These are phyloP conservation scores for Ajuga chamaepitys DNA, from an alignment of 257 asterid species.

Conservation along the genomic window DNA sequence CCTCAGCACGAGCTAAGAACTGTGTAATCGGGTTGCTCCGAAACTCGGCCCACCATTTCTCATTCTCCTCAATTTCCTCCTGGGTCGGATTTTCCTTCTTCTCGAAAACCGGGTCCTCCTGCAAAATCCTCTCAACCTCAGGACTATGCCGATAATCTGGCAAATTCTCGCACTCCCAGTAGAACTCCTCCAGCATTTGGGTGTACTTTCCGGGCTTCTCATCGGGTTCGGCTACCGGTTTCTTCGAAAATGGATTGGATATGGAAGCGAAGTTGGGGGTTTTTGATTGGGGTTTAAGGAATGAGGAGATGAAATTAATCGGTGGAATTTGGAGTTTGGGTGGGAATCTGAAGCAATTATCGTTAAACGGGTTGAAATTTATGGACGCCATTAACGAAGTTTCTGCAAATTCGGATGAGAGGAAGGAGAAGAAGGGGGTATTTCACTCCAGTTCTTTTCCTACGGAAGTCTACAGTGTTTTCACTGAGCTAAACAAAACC, in stretches of 20 bases:
- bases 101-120: conserved; percentile 59
- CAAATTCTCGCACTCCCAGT: conserved; percentile 78
- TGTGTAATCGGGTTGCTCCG: conserved; percentile 66
- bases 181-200: conserved; percentile 67
- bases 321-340: conserved; percentile 49
- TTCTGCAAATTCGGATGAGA: conserved; percentile 16
- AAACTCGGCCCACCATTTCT: conserved; percentile 68
- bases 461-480: conserved; percentile 12
- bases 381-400: conserved; percentile 52
- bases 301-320: conserved; percentile 29
- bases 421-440: background rate
- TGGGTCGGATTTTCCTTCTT: conserved; percentile 68
- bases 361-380: conserved; percentile 65
- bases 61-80: conserved; percentile 81
- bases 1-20: conserved; percentile 70
- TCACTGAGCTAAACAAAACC: background rate
- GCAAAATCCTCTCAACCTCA: conserved; percentile 61
- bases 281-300: conserved; percentile 42
- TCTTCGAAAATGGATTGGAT: conserved; percentile 46
- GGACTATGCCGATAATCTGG: conserved; percentile 79
- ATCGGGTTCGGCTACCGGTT: conserved; percentile 28
- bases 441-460: conserved; percentile 12
- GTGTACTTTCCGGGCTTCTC: conserved; percentile 51
- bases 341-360: conserved; percentile 70
- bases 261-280: conserved; percentile 68